phyloP scores from a whole-genome alignment of 2,329 filamentous ascomycete species.

The Sporothrix protearum region DNA sequence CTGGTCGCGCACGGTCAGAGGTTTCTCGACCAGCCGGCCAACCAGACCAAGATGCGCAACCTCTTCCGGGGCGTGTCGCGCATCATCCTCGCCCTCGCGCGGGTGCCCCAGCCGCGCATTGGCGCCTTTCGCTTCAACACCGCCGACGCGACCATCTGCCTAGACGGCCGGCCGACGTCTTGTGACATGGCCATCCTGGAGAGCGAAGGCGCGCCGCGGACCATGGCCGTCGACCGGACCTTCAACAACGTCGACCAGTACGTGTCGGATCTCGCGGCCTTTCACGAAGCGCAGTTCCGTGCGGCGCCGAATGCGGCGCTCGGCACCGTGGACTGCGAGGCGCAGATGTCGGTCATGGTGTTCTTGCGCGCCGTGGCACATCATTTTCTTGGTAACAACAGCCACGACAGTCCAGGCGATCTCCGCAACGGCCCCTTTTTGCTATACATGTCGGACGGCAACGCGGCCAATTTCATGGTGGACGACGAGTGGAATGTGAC shows the following conservation, averaged over 20 bases:
- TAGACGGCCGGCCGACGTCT: slow-evolving; percentile 23
- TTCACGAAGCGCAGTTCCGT: slow-evolving; percentile 32
- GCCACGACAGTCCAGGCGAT: not conserved
- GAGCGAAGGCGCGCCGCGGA: slow-evolving; percentile 34
- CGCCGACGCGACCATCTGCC: slow-evolving; percentile 28
- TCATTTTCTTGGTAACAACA: not conserved
- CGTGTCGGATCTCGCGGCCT: slow-evolving; percentile 31
- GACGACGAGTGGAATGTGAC: slow-evolving; percentile 36
- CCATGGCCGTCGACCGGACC: slow-evolving; percentile 33
- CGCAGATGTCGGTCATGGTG: slow-evolving; percentile 31
- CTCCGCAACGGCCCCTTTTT: slow-evolving; percentile 23
- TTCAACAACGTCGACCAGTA: slow-evolving; percentile 34
- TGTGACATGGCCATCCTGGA: slow-evolving; percentile 34
- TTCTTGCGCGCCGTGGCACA: not conserved
- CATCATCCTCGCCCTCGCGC: slow-evolving; percentile 35
- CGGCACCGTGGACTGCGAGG: slow-evolving; percentile 29
- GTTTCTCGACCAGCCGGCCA: not conserved
- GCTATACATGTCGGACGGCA: slow-evolving; percentile 33
- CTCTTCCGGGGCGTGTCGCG: slow-evolving; percentile 14
- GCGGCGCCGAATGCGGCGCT: slow-evolving; percentile 30
- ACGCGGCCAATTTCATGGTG: slow-evolving; percentile 35
- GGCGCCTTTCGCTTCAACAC: slow-evolving; percentile 31
- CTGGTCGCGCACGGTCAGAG: not conserved
- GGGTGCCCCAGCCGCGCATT: no score
- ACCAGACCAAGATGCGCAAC: slow-evolving; percentile 14